phyloP scores from a whole-genome alignment of 2,329 filamentous ascomycete genomes.

The Shiraia bambusicola region DNA sequence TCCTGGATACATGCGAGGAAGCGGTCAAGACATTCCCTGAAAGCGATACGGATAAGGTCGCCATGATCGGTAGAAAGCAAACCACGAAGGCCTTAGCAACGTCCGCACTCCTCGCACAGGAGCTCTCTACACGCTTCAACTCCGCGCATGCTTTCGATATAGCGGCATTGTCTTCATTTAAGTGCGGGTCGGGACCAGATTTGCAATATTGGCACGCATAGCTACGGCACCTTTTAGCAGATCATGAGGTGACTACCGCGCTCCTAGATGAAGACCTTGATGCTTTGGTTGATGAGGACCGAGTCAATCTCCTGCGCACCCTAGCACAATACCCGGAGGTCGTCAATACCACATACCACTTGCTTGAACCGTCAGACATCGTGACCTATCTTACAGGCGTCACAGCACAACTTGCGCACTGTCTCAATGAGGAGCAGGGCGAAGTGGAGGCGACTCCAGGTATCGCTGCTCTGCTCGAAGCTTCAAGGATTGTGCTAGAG shows the following conservation, averaged over 20 bases:
- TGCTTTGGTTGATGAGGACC: conserved; percentile 25
- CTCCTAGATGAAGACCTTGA: conserved; percentile 28
- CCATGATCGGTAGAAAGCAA: conserved; percentile 17
- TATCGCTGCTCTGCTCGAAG: conserved; percentile 27
- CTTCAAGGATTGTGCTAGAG: conserved; percentile 30
- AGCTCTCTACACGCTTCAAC: conserved; percentile 25
- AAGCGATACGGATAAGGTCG: conserved; percentile 20
- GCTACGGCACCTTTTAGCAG: conserved; percentile 19
- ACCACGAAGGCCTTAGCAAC: conserved; percentile 17
- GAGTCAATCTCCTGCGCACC: conserved; percentile 27
- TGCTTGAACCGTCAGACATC: conserved; percentile 31
- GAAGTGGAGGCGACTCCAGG: conserved; percentile 16
- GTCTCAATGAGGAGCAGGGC: conserved; percentile 20
- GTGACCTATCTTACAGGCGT: conserved; percentile 31
- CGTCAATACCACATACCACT: conserved; percentile 24
- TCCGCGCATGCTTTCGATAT: conserved; percentile 31
- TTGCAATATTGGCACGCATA: conserved; percentile 36
- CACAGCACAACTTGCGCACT: conserved; percentile 26
- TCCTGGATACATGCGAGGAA: conserved; percentile 54
- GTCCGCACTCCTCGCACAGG: conserved; percentile 31
- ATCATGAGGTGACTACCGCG: conserved; percentile 6
- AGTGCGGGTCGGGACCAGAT: conserved; percentile 30
- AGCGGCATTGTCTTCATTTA: conserved; percentile 28
- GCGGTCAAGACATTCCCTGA: conserved; percentile 18
- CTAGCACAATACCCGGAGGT: conserved; percentile 38